Base-by-base conservation (phyloP, 2,329 filamentous ascomycete species). In the Calonectria leucothoes region DNA sequence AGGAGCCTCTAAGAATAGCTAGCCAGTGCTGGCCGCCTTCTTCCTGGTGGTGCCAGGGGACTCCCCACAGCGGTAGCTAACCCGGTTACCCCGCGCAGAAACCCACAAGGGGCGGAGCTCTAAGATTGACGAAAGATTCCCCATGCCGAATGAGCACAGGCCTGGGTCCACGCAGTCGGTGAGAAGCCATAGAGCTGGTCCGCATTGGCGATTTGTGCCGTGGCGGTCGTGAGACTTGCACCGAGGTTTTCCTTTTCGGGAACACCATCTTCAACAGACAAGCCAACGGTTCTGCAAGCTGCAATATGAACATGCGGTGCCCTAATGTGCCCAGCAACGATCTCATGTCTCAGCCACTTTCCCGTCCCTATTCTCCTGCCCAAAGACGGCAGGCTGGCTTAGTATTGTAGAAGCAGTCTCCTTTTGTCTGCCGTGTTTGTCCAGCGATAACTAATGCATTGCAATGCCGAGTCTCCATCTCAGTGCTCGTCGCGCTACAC, bases 51-150 rank as follows among this genome's bases (percentile, higher is more conserved):
- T 51, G 51, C 23, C 57, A n/a, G n/a, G 37, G 59, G 6, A 39
- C 39, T 14, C 3, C 65, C 77, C 71, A 77, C 77, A 75, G 55
- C 61, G 29, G 51, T 69, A 74, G 39, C 51, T 75, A 52, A n/a
- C 48, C 55, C n/a, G 35, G 64, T 42, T 68, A 68, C 66, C 49
- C 49, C 49, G 49, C 49, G 55, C 52, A 52, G n/a, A 27, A 42
- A 66, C 23, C 52, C 57, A 65, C 65, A 27, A 27, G 65, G 48
- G 69, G 73, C 73, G 68, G 74, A 73, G 59, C 70, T 65, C 55
- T 25, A 57, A 65, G 57, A 66, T 61, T 66, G 63, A 71, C 68
- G 39, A 55, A 55, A 37, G 64, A 42, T 29, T 29, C 33, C 55
- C 35, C 55, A 61, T 39, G 27, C 8, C 35, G 23, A 39, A 61